Base-by-base conservation (phyloP, 768 basidiomycete genomes). In the Suillus paluster region DNA sequence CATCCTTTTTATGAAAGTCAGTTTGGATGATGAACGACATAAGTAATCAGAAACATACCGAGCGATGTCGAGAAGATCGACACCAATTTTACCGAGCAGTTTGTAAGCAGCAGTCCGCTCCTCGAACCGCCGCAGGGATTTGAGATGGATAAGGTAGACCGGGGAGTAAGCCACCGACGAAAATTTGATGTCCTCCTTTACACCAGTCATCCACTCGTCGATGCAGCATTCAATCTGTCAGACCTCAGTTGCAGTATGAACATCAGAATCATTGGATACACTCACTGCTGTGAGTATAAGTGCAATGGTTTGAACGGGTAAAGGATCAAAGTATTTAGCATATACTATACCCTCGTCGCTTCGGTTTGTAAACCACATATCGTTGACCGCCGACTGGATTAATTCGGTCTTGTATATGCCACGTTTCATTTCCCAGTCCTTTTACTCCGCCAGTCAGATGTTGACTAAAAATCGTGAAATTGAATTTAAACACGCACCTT, bases 281-380 rank as follows among this genome's bases (percentile, higher is more conserved):
- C 46, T 48, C 25, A 48, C 46, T 17, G 46, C 46, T 27, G 46
- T 48, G 25, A 63, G 60, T 38, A 63, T 14, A 41, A 63, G 44
- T 1, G 59, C 59, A 1, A 60, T 39, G 21, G 45, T 60, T 38
- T 50, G 9, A 25, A 61, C 38, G 0, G 58, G 59, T 27, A 68
- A 44, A n/a, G 71, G 73, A n/a, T 67, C 63, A 34, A 75, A 76
- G 21, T 66, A 54, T 38, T 63, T 66, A 14, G 54, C 54, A 33
- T 70, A 62, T 4, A 60, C 48, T 4, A 73, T 60, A 33, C 75
- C 75, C 42, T 75, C 68, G 57, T 70, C 67, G n/a, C 54, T 58
- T 2, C 58, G 59, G 57, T 74, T 72, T 23, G 50, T 52, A 52
- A 76, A 75, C 70, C 70, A 75, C 55, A 72, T 64, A 7, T 45